Evolutionary conservation across 2,329 filamentous ascomycete genomes (phyloP).

Genomic region (Coniochaeta ligniaria): DNA sequence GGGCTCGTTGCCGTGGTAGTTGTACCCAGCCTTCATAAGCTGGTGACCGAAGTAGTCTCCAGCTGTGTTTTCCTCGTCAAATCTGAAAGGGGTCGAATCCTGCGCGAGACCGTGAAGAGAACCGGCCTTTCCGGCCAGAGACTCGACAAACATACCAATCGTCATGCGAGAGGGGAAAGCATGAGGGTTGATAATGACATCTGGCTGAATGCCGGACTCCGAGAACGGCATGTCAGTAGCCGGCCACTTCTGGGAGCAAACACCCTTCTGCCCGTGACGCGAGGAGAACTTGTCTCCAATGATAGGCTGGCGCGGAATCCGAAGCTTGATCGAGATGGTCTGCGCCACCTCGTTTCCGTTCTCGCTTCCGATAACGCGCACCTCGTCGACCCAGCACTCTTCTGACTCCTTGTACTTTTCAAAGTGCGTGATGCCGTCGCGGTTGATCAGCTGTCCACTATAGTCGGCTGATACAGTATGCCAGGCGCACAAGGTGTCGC

Average conservation of each 20-base stretch:
- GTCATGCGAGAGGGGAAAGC: constrained; percentile 99
- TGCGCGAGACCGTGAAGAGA: constrained; percentile 93
- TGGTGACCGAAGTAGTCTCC: constrained; percentile 95
- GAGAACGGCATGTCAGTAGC: constrained; percentile 92
- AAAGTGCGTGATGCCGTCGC: constrained; percentile 78
- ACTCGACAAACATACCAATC: constrained; percentile 99
- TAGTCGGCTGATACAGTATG: constrained; percentile 81
- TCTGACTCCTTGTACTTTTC: constrained; percentile 94
- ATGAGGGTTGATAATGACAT: constrained; percentile 98
- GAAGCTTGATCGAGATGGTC: constrained; percentile 85
- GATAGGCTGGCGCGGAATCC: constrained; percentile 80
- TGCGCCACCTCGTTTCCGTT: constrained; percentile 77
- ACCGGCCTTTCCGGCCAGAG: constrained; percentile 88
- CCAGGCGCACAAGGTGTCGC: constrained; percentile 81
- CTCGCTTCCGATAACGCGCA: constrained; percentile 83
- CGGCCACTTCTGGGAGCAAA: constrained; percentile 93
- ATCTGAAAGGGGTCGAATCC: constrained; percentile 91
- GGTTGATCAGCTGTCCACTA: constrained; percentile 71
- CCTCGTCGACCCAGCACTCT: constrained; percentile 82
- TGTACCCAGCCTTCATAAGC: constrained; percentile 90
- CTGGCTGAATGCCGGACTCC: constrained; percentile 91
- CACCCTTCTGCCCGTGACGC: constrained; percentile 96
- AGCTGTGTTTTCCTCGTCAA: constrained; percentile 86
- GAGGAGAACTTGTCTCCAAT: constrained; percentile 99
- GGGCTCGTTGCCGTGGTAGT: constrained; percentile 96